Base-by-base conservation (phyloP, 257 asterid genomes). In the Orobanche coerulescens region DNA sequence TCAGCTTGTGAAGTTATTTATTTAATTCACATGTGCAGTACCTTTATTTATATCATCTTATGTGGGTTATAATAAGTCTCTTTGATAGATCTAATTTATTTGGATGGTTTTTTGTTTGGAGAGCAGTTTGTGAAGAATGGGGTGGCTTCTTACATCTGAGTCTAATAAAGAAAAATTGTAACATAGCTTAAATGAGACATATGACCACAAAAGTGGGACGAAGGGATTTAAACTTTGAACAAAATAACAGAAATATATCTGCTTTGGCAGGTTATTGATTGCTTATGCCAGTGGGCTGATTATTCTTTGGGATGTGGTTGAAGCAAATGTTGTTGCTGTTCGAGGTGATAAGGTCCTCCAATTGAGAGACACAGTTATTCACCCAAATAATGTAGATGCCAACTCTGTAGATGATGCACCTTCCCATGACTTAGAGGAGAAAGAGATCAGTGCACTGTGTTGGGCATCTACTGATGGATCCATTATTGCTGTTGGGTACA, bases 401-500 rank as follows among this genome's bases (percentile, higher is more conserved):
- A 69, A 72, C 66, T 69, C 44, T 71, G 66, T 26, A 16, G 78
- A 75, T 33, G 81, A 72, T 65, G 36, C 68, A 64, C 75, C 82
- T 69, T 63, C 77, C 37, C 62, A 60, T 54, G 77, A 83, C 62
- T 62, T 73, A 43, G 95, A 82, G 73, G 95, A 80, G 61, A 91
- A 91, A 72, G 96, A 85, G 78, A 91, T 87, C 63, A 85, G 80
- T 55, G 83, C 97, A 64, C 81, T 91, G 79, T 91, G 96, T 73
- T 91, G 96, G 96, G 95, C 82, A 54, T 87, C 95, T 65, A 36
- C 70, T 54, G 94, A 83, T 76, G 97, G 95, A 57, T 80, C 91
- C 48, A 66, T 83, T 76, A 88, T 87, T 67, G 94, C 95, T 52
- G 89, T 74, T 62, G 97, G 97, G 67, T 85, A 91, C 69, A 74